phyloP scores from a whole-genome alignment of 768 basidiomycete genomes.

The Leccinellum rugosiceps region DNA sequence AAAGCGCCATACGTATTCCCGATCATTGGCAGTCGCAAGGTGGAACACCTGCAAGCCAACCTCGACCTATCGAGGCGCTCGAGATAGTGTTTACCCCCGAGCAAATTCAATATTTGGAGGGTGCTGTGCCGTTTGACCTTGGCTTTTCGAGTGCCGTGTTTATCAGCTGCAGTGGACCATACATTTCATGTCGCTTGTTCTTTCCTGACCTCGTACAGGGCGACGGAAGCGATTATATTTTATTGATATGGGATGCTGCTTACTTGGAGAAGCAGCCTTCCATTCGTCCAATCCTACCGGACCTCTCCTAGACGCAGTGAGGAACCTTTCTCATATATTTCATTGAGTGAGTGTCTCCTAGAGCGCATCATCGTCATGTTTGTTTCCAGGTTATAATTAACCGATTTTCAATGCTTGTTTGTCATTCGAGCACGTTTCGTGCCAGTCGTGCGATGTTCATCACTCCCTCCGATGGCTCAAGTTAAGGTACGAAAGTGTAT shows the following conservation, averaged over 20 bases:
- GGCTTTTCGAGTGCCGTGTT: neutral
- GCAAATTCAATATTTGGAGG: neutral
- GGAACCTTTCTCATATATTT: no score
- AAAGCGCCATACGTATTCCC: no score
- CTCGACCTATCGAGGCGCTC: no score
- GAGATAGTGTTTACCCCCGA: neutral
- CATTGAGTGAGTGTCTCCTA: no score
- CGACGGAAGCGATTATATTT: constrained; percentile 16
- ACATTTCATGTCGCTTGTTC: neutral
- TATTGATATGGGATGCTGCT: constrained; percentile 9
- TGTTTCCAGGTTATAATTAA: no score
- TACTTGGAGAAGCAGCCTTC: constrained; percentile 22
- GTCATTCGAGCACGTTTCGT: no score
- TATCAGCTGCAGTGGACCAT: neutral
- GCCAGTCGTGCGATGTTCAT: neutral
- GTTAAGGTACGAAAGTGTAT: neutral
- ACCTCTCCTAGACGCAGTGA: neutral
- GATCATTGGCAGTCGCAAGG: no score
- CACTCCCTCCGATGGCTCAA: neutral
- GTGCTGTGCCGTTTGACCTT: neutral
- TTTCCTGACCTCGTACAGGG: neutral
- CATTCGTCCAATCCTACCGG: constrained; percentile 1
- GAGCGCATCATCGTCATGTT: no score
- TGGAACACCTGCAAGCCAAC: no score
- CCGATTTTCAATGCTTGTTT: no score